A percentile compares a stretch with the other conserved stretches of the same genome.
phyloP scores from a whole-genome alignment of 2,329 filamentous ascomycete species.

The Claviceps spartinae region DNA sequence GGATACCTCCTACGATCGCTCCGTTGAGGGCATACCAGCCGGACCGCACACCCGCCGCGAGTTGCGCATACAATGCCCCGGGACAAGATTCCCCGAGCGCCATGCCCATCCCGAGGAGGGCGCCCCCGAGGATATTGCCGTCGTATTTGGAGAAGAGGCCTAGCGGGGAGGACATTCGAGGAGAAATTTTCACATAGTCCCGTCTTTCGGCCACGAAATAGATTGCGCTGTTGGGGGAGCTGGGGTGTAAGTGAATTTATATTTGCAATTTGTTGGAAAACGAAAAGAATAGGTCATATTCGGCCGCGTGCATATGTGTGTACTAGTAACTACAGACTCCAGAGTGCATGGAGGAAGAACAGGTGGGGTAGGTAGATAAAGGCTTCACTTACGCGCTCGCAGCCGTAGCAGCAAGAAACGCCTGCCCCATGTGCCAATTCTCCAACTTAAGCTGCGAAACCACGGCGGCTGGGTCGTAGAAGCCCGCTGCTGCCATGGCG shows the following conservation, averaged over 20 bases:
- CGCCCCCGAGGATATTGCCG: slow-evolving; percentile 51
- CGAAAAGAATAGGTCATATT: not conserved
- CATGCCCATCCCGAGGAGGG: slow-evolving; percentile 52
- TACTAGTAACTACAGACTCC: too few species aligned
- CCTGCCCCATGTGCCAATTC: slow-evolving; percentile 53
- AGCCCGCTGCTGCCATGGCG: slow-evolving; percentile 45
- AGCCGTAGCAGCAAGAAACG: slow-evolving; percentile 48
- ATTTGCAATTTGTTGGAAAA: not conserved
- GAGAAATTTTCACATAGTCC: slow-evolving; percentile 28
- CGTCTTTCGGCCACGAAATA: slow-evolving; percentile 32
- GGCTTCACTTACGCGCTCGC: slow-evolving; percentile 40
- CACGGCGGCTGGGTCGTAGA: slow-evolving; percentile 47
- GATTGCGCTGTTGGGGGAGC: slow-evolving; percentile 22
- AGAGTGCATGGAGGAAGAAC: not conserved
- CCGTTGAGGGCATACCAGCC: slow-evolving; percentile 41
- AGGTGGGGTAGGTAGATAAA: not conserved
- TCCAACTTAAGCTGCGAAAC: slow-evolving; percentile 44
- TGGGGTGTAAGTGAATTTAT: not conserved
- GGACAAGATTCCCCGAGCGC: slow-evolving; percentile 51
- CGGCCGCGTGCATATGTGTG: not conserved
- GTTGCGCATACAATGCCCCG: slow-evolving; percentile 49
- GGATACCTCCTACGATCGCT: slow-evolving; percentile 39
- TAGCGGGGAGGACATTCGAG: slow-evolving; percentile 37
- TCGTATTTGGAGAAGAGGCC: slow-evolving; percentile 42
- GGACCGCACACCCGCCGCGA: slow-evolving; percentile 37